Percentiles rank a stretch among this genome's conserved stretches.
These are phyloP conservation scores for Lipomyces lipofer DNA, from an alignment of 805 yeast genomes.

Conservation along the genomic window DNA sequence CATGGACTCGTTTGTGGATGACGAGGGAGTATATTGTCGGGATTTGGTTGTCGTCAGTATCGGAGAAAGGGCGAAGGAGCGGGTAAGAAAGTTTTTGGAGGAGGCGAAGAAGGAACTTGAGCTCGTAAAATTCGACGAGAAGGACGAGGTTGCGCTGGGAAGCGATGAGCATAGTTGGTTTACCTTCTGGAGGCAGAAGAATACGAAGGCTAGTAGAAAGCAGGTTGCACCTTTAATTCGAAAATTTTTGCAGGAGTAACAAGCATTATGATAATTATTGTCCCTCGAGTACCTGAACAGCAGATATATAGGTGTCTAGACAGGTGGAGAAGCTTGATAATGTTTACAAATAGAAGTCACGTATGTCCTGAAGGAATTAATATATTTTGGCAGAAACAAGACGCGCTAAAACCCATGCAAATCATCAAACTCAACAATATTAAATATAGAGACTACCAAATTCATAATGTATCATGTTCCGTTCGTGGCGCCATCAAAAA, in stretches of 20 bases:
- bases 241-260: conserved; percentile 15
- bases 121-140: conserved; percentile 29
- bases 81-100: conserved; percentile 28
- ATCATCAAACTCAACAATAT: too few relatives aligned
- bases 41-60: conserved; percentile 44
- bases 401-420: too few relatives aligned
- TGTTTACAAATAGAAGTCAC: too few relatives aligned
- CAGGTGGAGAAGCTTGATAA: too few relatives aligned
- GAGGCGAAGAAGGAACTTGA: conserved; percentile 36
- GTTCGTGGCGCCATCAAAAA: too few relatives aligned
- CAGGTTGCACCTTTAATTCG: conserved; percentile 73
- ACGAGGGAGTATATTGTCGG: conserved; percentile 45
- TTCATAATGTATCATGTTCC: too few relatives aligned
- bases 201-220: conserved; percentile 71
- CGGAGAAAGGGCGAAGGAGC: conserved; percentile 30
- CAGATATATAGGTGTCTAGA: too few relatives aligned
- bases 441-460: too few relatives aligned
- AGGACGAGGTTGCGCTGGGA: conserved; percentile 8
- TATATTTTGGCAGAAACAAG: too few relatives aligned
- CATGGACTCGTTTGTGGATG: conserved; percentile 49
- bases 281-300: too few relatives aligned
- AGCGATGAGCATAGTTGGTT: conserved; percentile 23
- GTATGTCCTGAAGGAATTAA: too few relatives aligned
- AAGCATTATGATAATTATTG: too few relatives aligned
- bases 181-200: conserved; percentile 49